Evolutionary conservation across 495 filamentous ascomycete genomes (phyloP).

Genomic region (Aspergillus ellipticus): DNA sequence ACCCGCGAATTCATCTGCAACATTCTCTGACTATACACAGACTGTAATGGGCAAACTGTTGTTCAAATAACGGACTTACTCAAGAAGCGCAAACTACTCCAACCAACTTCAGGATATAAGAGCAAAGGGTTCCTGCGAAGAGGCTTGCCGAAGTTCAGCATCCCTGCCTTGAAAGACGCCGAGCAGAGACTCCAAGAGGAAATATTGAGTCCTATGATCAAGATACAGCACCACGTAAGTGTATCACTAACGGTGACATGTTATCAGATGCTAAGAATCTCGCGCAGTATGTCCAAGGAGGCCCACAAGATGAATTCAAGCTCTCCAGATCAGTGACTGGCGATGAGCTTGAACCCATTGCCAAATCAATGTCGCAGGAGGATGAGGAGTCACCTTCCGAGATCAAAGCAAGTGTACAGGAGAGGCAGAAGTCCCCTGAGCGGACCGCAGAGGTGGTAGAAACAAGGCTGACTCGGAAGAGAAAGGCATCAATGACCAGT

Average conservation of each 20-base stretch:
- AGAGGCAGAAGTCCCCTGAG: slow-evolving; percentile 3
- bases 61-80: slow-evolving; percentile 25
- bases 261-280: slow-evolving; percentile 5
- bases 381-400: neutral
- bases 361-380: slow-evolving; percentile 5
- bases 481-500: neutral
- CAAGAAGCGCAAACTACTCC: slow-evolving; percentile 25
- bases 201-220: slow-evolving; percentile 33
- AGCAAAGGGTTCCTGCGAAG: slow-evolving; percentile 20
- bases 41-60: slow-evolving; percentile 27
- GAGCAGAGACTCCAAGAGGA: slow-evolving; percentile 21
- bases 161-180: slow-evolving; percentile 18
- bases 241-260: neutral
- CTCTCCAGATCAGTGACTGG: neutral
- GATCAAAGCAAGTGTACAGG: neutral
- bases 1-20: neutral
- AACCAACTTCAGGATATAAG: slow-evolving; percentile 26
- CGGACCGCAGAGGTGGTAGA: neutral
- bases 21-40: slow-evolving; percentile 24
- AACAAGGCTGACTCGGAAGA: neutral
- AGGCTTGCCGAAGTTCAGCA: slow-evolving; percentile 23
- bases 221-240: slow-evolving; percentile 39
- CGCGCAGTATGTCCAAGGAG: slow-evolving; percentile 6
- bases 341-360: neutral
- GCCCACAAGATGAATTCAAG: neutral